A percentile compares a stretch with the other conserved stretches of the same genome.
phyloP scores from a whole-genome alignment of 768 basidiomycete genomes.

The Vishniacozyma victoriae region DNA sequence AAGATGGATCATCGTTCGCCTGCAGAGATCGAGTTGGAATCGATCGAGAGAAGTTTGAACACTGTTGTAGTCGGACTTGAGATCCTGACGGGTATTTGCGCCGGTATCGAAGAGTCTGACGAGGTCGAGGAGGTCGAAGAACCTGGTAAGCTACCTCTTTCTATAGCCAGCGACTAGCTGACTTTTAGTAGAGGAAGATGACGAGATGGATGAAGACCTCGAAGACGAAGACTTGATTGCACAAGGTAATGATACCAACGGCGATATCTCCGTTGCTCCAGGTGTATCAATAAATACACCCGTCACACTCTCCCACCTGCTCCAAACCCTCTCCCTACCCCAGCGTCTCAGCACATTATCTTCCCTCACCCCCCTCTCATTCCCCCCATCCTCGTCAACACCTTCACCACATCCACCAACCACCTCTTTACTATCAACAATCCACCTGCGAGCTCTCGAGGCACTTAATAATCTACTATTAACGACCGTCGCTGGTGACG shows the following conservation, averaged over 20 bases:
- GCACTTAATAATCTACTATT: slow-evolving; percentile 86
- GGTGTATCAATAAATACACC: slow-evolving; percentile 45
- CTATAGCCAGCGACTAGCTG: background rate
- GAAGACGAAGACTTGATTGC: slow-evolving; percentile 46
- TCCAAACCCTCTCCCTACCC: slow-evolving; percentile 63
- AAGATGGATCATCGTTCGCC: slow-evolving; percentile 70
- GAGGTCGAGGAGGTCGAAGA: slow-evolving; percentile 28
- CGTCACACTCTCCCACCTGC: slow-evolving; percentile 49
- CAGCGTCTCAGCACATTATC: slow-evolving; percentile 58
- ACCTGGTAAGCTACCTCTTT: background rate
- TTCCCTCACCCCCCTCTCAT: slow-evolving; percentile 72
- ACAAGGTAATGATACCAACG: slow-evolving; percentile 40
- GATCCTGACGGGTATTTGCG: slow-evolving; percentile 79
- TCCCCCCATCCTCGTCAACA: slow-evolving; percentile 60
- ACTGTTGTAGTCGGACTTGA: slow-evolving; percentile 79
- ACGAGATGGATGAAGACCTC: slow-evolving; percentile 38
- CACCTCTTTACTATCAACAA: slow-evolving; percentile 73
- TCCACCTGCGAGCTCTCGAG: slow-evolving; percentile 79
- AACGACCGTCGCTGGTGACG: slow-evolving; percentile 54
- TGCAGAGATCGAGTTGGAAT: slow-evolving; percentile 65
- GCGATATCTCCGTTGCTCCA: slow-evolving; percentile 48
- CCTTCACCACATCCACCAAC: slow-evolving; percentile 79
- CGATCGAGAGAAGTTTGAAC: slow-evolving; percentile 63
- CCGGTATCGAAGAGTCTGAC: slow-evolving; percentile 58
- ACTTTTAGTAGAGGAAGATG: slow-evolving; percentile 27